Evolutionary conservation across 345 rosid genomes (phyloP).

Genomic region (Hibiscus syriacus): DNA sequence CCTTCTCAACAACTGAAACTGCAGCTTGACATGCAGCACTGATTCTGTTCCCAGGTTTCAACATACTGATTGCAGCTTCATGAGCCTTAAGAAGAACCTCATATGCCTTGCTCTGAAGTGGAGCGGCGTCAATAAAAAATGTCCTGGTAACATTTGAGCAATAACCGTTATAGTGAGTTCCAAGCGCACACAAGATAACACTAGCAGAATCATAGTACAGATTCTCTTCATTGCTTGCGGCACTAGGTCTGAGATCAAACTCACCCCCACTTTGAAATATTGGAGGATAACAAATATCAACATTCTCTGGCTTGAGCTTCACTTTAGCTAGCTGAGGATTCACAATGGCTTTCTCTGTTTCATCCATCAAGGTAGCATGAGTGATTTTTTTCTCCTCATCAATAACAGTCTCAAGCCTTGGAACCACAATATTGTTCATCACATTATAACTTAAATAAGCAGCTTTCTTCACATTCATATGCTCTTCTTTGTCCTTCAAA

Average conservation of each 20-base stretch:
- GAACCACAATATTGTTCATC: slow-evolving; percentile 82
- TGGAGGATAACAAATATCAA: slow-evolving; percentile 94
- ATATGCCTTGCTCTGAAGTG: slow-evolving; percentile 79
- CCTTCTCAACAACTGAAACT: slow-evolving; percentile 63
- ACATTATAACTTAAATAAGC: slow-evolving; percentile 63
- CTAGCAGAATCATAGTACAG: slow-evolving; percentile 87
- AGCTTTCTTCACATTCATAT: slow-evolving; percentile 74
- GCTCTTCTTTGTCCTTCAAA: slow-evolving; percentile 42
- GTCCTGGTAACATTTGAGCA: slow-evolving; percentile 88
- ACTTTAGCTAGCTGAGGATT: slow-evolving; percentile 75
- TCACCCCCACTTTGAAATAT: slow-evolving; percentile 91
- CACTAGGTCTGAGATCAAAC: slow-evolving; percentile 92
- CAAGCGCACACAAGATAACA: slow-evolving; percentile 79
- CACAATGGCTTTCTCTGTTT: slow-evolving; percentile 76
- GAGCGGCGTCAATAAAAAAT: slow-evolving; percentile 70
- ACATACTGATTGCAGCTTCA: slow-evolving; percentile 69
- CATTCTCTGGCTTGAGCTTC: slow-evolving; percentile 82
- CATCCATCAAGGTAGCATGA: slow-evolving; percentile 83
- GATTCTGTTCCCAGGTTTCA: slow-evolving; percentile 63
- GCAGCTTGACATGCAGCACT: slow-evolving; percentile 75
- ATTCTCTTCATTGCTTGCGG: slow-evolving; percentile 73
- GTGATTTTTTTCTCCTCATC: slow-evolving; percentile 87
- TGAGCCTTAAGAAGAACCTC: slow-evolving; percentile 83
- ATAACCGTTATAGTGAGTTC: slow-evolving; percentile 79
- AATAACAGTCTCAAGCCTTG: slow-evolving; percentile 76